These are phyloP conservation scores for Vigna hirtella DNA, from an alignment of 306 rosid species.

Conservation along the genomic window DNA sequence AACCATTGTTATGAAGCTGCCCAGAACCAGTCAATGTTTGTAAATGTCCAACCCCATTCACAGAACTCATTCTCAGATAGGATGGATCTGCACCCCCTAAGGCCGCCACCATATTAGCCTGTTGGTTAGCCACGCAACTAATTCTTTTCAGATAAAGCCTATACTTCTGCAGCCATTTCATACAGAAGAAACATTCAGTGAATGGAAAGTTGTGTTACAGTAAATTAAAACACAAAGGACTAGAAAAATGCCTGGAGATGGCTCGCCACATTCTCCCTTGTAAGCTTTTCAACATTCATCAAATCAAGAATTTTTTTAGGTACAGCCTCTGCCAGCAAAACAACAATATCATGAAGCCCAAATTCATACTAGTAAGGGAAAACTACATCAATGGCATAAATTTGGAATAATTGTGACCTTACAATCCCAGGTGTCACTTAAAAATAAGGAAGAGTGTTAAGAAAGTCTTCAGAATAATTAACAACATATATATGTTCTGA, in stretches of 20 bases:
- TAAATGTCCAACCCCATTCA: constrained; percentile 65
- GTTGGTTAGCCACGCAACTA: constrained; percentile 87
- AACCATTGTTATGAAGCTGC: constrained; percentile 65
- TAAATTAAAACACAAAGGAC: constrained; percentile 31
- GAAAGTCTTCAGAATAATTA: constrained; percentile 19
- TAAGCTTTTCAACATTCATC: constrained; percentile 96
- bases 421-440: constrained; percentile 4
- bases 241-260: constrained; percentile 85
- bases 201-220: constrained; percentile 32
- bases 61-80: constrained; percentile 66
- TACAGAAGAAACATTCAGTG: constrained; percentile 30
- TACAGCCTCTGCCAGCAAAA: constrained; percentile 84
- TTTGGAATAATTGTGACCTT: constrained; percentile 8
- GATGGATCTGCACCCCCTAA: constrained; percentile 80
- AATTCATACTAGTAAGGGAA: constrained; percentile 15
- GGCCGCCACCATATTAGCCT: constrained; percentile 90
- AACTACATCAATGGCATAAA: constrained; percentile 21
- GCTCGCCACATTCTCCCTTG: constrained; percentile 97
- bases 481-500: constrained; percentile 19
- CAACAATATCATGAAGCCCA: constrained; percentile 28
- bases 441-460: constrained; percentile 21
- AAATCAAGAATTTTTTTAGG: constrained; percentile 92
- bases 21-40: constrained; percentile 61
- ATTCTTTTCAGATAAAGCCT: constrained; percentile 92
- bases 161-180: constrained; percentile 77